Percentiles rank a stretch among this genome's conserved stretches.
These are phyloP conservation scores for Fusarium annulatum DNA, from an alignment of 2,329 filamentous ascomycete genomes.

Conservation along the genomic window DNA sequence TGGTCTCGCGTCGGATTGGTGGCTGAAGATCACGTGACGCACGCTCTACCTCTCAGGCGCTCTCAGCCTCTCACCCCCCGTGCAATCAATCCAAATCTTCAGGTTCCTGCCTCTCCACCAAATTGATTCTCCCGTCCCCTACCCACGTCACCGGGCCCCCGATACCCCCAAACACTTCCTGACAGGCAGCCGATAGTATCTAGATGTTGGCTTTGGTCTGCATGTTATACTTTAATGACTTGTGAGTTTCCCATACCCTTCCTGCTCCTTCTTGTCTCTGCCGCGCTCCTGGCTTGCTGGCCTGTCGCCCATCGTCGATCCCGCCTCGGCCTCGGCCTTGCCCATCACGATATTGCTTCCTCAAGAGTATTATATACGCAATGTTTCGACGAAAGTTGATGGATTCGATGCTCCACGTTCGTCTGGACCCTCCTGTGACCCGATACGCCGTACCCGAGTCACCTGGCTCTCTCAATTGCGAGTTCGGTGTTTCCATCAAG, in stretches of 20 bases:
- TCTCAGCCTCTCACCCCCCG: slow-evolving; percentile 34
- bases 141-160: slow-evolving; percentile 46
- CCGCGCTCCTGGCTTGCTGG: slow-evolving; percentile 49
- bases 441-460: slow-evolving; percentile 33
- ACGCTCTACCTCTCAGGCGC: slow-evolving; percentile 14
- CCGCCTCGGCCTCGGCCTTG: slow-evolving; percentile 47
- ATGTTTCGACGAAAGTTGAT: slow-evolving; percentile 49
- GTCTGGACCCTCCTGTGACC: slow-evolving; percentile 45
- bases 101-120: slow-evolving; percentile 51
- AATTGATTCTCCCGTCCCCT: slow-evolving; percentile 48
- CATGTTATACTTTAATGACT: slow-evolving; percentile 60
- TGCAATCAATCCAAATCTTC: slow-evolving; percentile 53
- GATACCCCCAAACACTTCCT: slow-evolving; percentile 44
- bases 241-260: slow-evolving; percentile 56
- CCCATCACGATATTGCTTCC: slow-evolving; percentile 52
- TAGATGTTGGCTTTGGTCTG: slow-evolving; percentile 50
- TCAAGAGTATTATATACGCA: slow-evolving; percentile 39
- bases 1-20: not conserved
- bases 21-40: slow-evolving; percentile 34
- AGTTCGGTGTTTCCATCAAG: slow-evolving; percentile 56
- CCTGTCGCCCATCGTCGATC: slow-evolving; percentile 53
- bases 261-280: slow-evolving; percentile 41
- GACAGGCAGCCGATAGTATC: slow-evolving; percentile 40
- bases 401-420: slow-evolving; percentile 50
- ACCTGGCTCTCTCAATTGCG: slow-evolving; percentile 56